Evolutionary conservation across 371 early-diverging fungal species (phyloP), one percentile per base, ranked within the genome.

Genomic region (Mucor lusitanicus): DNA sequence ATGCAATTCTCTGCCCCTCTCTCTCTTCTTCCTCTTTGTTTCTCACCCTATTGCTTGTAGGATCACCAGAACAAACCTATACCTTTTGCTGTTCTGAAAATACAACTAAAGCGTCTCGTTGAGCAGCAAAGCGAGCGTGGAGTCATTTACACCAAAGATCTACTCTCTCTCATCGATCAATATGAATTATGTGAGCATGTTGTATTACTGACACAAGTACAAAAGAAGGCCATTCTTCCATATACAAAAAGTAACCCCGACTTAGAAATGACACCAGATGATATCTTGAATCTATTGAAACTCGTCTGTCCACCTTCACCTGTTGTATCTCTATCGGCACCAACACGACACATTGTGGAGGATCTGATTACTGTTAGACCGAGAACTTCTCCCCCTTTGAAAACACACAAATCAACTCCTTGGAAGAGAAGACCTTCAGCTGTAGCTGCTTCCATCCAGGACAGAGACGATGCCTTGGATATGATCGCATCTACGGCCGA

Each of bases 191-290:
- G 68, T 54, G 75, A 83, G 11, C 61, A 78, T 33, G 77, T 83
- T 19, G 53, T 69, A 6, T 58, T 83, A 17, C 67, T 83, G 33
- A 75, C 83, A 6, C 59, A 68, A 25, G 62, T 68, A 2, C 83
- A 83, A 67, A 80, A 79, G 58, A 77, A 64, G 42, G 80, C 79
- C n/a, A 80, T 83, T 46, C 69, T 72, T 56, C 80, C 83, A 27
- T 83, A 77, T 28, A 72, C 69, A 11, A 42, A 57, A 40, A 67
- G 69, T 23, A 78, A 77, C 63, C 83, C 83, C 50, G 83, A 83
- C 72, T 62, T 83, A 61, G 83, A 83, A 74, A 83, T 83, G 80
- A 79, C 76, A 42, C 68, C 79, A 66, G 81, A 83, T 50, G 83
- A 83, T 74, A 80, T 83, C 39, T 54, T 83, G 2, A 73, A 74